Conservation (phyloP, 2,329 filamentous ascomycete species). For the Aspergillus felis region DNA sequence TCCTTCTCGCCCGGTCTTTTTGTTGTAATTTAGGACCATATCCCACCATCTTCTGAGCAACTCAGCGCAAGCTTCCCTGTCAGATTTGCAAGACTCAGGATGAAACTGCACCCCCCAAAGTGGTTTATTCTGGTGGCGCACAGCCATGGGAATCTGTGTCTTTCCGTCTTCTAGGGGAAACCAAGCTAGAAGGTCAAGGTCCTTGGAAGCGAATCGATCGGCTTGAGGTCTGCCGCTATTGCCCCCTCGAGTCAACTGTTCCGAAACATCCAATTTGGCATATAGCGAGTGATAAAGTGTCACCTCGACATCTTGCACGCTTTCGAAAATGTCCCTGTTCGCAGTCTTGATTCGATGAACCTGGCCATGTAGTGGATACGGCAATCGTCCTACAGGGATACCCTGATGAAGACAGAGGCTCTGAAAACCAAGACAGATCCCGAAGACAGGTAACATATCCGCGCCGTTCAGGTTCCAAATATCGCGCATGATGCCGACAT, state of each 20-base stretch:
- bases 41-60: constrained; percentile 74
- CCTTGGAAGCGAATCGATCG: constrained; percentile 12
- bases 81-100: constrained; percentile 82
- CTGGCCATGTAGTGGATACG: constrained; percentile 78
- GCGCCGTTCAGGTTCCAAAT: constrained; percentile 66
- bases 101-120: constrained; percentile 90
- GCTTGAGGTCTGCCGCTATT: background rate
- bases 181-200: constrained; percentile 60
- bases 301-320: constrained; percentile 58
- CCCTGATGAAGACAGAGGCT: constrained; percentile 69
- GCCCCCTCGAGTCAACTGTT: constrained; percentile 7
- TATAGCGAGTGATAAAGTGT: constrained; percentile 72
- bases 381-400: constrained; percentile 61
- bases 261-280: constrained; percentile 38
- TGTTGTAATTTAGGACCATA: constrained; percentile 60
- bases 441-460: constrained; percentile 70
- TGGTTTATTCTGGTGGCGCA: constrained; percentile 63
- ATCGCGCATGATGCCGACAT: constrained; percentile 75
- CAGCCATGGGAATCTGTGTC: constrained; percentile 66
- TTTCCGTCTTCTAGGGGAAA: constrained; percentile 40
- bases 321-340: constrained; percentile 61
- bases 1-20: constrained; percentile 22
- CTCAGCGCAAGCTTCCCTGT: constrained; percentile 52
- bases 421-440: constrained; percentile 87
- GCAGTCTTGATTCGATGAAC: constrained; percentile 63